Base-by-base conservation (phyloP, 2,329 filamentous ascomycete species). In the Pseudohalonectria lignicola region DNA sequence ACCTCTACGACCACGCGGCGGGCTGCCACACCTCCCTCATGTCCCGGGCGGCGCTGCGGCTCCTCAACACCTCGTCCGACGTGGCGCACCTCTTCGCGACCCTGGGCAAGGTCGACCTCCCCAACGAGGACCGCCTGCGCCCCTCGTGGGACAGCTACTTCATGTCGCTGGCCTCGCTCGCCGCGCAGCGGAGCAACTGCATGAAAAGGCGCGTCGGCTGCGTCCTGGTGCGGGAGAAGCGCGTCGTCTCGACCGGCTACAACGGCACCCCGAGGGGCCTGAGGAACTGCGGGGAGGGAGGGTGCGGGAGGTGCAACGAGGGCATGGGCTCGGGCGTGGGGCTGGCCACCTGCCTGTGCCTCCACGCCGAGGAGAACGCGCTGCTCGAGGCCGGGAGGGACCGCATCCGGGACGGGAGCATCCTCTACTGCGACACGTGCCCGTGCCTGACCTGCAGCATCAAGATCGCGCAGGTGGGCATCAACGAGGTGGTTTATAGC, bases 311-410 rank as follows among this genome's bases (percentile, higher is more conserved):
- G 35, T 98, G 92, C 61, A 96, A 98, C 58, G 72, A 74, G 37
- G 82, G 77, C 5, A 71, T 76, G 41, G 71, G 72, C 21, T 69
- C 69, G 31, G 92, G 92, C 18, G 71, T 79, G 33, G 79, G 75
- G 1, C 70, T 98, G 16, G 78, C 80, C 4, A 94, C 90, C 5
- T 98, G 92, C 53, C 71, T 96, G 36, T 98, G 92, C 57, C 76
- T 98, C n/a, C 92, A 98, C 57, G 92, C 92, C 1, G 92, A 98
- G 64, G 92, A 98, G 63, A 98, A 98, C 57, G 92, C 92, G 2
- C 69, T 98, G 41, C 69, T 98, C 9, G 92, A 98, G 65, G 92
- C 92, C 16, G 92, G 92, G 1, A 71, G 92, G 49, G 92, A 96
- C 60, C 72, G 92, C 41, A 86, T 98, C 48, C 70, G 86, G 16